Conservation (phyloP, 108 stramenopile species). For the Parmales sp. region DNA sequence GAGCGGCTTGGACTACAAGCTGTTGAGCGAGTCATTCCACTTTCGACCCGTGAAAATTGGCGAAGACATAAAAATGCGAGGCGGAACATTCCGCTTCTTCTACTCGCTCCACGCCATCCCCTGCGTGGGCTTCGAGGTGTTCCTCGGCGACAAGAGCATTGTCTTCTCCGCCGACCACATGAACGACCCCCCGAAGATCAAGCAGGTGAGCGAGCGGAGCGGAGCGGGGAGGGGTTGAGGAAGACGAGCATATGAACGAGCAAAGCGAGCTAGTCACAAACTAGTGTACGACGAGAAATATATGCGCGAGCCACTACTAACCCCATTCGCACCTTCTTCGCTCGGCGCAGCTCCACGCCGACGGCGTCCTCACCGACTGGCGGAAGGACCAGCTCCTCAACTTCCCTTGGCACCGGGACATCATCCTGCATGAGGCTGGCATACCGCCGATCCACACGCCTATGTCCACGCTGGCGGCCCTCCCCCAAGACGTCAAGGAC, state of each 20-base stretch:
- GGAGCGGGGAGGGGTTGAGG: too few relatives aligned
- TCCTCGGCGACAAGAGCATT: constrained; percentile 9
- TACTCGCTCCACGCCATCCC: constrained; percentile 86
- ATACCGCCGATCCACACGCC: constrained; percentile 92
- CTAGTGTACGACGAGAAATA: too few relatives aligned
- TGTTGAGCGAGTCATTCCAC: constrained; percentile 68
- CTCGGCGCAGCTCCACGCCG: constrained; percentile 34
- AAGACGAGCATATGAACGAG: too few relatives aligned
- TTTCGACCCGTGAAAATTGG: constrained; percentile 82
- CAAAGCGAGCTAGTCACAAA: too few relatives aligned
- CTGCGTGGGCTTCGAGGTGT: constrained; percentile 76
- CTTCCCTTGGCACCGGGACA: constrained; percentile 67
- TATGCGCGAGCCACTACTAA: too few relatives aligned
- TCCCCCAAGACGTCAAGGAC: constrained; percentile 66
- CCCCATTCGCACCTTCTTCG: too few relatives aligned
- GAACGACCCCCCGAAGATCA: constrained; percentile 69
- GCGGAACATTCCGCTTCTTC: constrained; percentile 77
- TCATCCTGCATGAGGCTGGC: constrained; percentile 85
- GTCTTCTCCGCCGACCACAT: constrained; percentile 87
- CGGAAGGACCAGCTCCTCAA: constrained; percentile 27
- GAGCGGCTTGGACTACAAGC: constrained; percentile 63
- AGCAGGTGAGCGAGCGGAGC: too few relatives aligned
- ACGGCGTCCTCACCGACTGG: constrained; percentile 25
- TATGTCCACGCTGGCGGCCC: constrained; percentile 53
- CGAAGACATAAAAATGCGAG: constrained; percentile 70